A percentile compares a stretch with the other conserved stretches of the same genome.
phyloP scores from a whole-genome alignment of 495 filamentous ascomycete species.

The Cercophora samala region DNA sequence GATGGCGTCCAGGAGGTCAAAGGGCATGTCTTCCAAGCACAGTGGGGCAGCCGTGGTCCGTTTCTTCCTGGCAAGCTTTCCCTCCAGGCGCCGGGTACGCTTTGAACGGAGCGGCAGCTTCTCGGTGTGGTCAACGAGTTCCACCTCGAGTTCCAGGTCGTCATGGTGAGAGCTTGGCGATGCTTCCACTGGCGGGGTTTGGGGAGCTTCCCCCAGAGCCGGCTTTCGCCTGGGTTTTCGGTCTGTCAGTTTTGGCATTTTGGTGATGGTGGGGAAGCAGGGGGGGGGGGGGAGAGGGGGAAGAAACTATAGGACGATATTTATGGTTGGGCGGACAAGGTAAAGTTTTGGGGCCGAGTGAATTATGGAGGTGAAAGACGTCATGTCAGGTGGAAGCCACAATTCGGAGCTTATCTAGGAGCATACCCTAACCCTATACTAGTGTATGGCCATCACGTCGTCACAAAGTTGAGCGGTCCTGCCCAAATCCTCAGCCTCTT shows the following conservation, averaged over 20 bases:
- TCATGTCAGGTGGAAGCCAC: no score
- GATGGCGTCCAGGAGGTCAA: conserved; percentile 48
- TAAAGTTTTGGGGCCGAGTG: no score
- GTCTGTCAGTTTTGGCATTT: neutral
- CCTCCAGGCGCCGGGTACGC: neutral
- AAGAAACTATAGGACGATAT: neutral
- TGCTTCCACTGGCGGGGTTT: neutral
- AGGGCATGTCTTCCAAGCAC: conserved; percentile 43
- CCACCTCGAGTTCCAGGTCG: neutral
- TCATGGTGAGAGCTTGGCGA: neutral
- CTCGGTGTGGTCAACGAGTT: neutral
- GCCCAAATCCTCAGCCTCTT: conserved; percentile 36
- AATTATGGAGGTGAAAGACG: no score
- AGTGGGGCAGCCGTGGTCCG: neutral
- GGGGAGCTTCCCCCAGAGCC: neutral
- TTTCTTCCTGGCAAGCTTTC: neutral
- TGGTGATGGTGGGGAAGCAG: neutral
- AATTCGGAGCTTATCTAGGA: neutral
- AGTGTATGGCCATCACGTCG: conserved; percentile 13
- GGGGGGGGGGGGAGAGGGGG: neutral
- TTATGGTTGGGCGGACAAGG: no score
- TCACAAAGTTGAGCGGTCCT: conserved; percentile 28
- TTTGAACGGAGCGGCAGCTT: neutral
- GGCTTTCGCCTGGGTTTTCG: conserved; percentile 15
- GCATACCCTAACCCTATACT: neutral